A percentile compares a stretch with the other conserved stretches of the same genome.
Evolutionary conservation across 2,329 filamentous ascomycete species (phyloP).

Genomic region (Exophiala xenobiotica): DNA sequence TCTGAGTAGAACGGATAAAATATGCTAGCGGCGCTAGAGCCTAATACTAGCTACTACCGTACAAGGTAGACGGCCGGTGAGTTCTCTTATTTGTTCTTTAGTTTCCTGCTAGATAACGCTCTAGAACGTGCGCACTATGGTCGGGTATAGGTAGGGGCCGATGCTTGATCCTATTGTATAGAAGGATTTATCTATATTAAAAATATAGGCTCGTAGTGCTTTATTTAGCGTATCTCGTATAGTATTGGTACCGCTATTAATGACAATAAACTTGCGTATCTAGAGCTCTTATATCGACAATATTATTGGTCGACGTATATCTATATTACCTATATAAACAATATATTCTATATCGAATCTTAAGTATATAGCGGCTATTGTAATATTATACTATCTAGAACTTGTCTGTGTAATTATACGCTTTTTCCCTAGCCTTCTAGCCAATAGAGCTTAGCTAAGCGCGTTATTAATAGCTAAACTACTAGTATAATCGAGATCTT

Average conservation of each 20-base stretch:
- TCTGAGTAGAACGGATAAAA: conserved; percentile 95
- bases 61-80: conserved; percentile 85
- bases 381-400: conserved; percentile 95
- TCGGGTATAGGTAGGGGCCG: conserved; percentile 95
- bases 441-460: conserved; percentile 85
- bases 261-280: conserved; percentile 88
- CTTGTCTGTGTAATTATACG: conserved; percentile 98
- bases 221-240: conserved; percentile 91
- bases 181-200: conserved; percentile 87
- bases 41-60: conserved; percentile 93
- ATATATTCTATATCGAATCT: conserved; percentile 98
- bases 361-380: conserved; percentile 93
- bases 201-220: conserved; percentile 90
- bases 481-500: conserved; percentile 96
- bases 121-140: conserved; percentile 96
- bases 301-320: conserved; percentile 94
- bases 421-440: conserved; percentile 83
- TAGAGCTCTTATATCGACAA: conserved; percentile 96
- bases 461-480: conserved; percentile 99
- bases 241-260: conserved; percentile 83
- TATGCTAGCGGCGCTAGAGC: conserved; percentile 94
- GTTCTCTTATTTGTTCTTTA: conserved; percentile 82
- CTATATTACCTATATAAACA: conserved; percentile 97
- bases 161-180: conserved; percentile 99
- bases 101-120: conserved; percentile 95